A percentile compares a stretch with the other conserved stretches of the same genome.
phyloP scores from a whole-genome alignment of 495 filamentous ascomycete species.

The Hamigera avellanea region DNA sequence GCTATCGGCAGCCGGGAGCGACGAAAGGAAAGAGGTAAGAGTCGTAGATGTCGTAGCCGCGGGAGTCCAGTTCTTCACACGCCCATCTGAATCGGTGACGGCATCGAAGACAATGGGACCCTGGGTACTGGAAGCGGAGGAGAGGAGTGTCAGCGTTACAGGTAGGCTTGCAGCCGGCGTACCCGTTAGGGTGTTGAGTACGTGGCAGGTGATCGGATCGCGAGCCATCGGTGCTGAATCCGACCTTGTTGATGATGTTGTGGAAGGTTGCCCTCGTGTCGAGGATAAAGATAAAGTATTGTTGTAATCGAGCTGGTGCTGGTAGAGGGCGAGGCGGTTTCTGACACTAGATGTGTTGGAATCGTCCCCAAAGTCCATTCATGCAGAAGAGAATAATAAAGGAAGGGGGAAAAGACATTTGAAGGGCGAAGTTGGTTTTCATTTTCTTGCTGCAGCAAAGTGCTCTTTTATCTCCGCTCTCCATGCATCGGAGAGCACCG shows the following conservation, averaged over 20 bases:
- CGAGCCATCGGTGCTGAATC: slow-evolving; percentile 50
- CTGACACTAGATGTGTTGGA: slow-evolving; percentile 4
- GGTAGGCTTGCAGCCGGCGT: slow-evolving; percentile 47
- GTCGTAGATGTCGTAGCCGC: slow-evolving; percentile 30
- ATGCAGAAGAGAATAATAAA: slow-evolving; percentile 7
- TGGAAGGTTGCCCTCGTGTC: slow-evolving; percentile 4
- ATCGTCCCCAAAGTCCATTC: slow-evolving; percentile 15
- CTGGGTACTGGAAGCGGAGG: slow-evolving; percentile 13
- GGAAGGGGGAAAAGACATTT: too few species aligned
- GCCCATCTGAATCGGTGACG: slow-evolving; percentile 74
- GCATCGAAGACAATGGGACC: slow-evolving; percentile 44
- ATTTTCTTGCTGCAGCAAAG: neutral
- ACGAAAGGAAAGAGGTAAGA: slow-evolving; percentile 38
- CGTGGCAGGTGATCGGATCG: slow-evolving; percentile 70
- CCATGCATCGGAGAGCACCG: slow-evolving; percentile 29
- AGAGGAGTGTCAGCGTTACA: slow-evolving; percentile 42
- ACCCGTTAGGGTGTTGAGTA: slow-evolving; percentile 57
- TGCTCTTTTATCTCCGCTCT: slow-evolving; percentile 18
- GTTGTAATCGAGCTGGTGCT: slow-evolving; percentile 18
- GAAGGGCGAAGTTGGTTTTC: neutral
- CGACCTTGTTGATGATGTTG: slow-evolving; percentile 11
- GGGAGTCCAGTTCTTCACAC: slow-evolving; percentile 67
- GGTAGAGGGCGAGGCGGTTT: slow-evolving; percentile 28
- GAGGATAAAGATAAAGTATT: slow-evolving; percentile 6
- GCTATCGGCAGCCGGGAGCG: slow-evolving; percentile 23